phyloP scores from a whole-genome alignment of 1,139 yeast genomes.

The Wickerhamomyces sp. region DNA sequence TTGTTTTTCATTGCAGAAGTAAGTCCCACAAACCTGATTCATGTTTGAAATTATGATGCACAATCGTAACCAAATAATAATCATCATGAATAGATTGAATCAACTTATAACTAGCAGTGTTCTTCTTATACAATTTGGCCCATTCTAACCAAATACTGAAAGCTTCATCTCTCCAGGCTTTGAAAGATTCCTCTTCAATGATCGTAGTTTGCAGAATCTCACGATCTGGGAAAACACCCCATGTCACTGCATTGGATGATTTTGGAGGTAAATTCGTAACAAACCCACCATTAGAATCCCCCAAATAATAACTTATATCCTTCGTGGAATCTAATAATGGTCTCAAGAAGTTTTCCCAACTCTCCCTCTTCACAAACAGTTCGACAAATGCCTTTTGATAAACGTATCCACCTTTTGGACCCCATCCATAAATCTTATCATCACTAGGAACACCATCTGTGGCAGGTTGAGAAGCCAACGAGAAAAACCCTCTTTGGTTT shows the following conservation, averaged over 20 bases:
- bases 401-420: constrained; percentile 87
- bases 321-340: constrained; percentile 31
- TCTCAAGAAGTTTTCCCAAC: constrained; percentile 44
- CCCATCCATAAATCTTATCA: constrained; percentile 94
- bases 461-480: constrained; percentile 95
- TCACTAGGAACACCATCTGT: constrained; percentile 69
- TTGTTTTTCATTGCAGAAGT: no score
- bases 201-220: constrained; percentile 90
- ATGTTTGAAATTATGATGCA: constrained; percentile 77
- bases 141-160: constrained; percentile 89
- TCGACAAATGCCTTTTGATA: constrained; percentile 93
- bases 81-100: constrained; percentile 55
- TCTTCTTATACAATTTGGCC: constrained; percentile 65
- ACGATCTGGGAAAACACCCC: constrained; percentile 96
- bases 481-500: constrained; percentile 72
- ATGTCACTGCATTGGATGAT: constrained; percentile 87
- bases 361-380: constrained; percentile 63
- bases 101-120: constrained; percentile 46
- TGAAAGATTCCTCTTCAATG: constrained; percentile 78
- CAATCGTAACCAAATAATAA: constrained; percentile 73
- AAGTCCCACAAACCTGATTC: constrained; percentile 77
- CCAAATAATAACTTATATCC: constrained; percentile 55
- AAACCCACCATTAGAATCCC: constrained; percentile 56
- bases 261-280: constrained; percentile 53
- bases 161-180: constrained; percentile 98